Percentiles rank a stretch among this genome's conserved stretches.
These are phyloP conservation scores for Colletotrichum magnum DNA, from an alignment of 2,329 filamentous ascomycete genomes.

Conservation along the genomic window DNA sequence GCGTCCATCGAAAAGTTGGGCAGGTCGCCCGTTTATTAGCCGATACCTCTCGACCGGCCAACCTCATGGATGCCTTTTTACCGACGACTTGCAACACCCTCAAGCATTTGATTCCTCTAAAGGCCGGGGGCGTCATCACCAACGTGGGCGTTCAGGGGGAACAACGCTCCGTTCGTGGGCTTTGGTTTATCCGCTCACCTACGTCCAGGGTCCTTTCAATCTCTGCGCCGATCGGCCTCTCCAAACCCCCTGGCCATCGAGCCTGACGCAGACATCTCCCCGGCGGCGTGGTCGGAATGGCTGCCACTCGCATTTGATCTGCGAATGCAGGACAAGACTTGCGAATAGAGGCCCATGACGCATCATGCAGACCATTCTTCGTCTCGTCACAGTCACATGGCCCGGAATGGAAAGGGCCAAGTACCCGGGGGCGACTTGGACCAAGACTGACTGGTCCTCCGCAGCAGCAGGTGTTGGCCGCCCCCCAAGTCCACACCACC, in stretches of 20 bases:
- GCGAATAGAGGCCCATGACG: slow-evolving; percentile 6
- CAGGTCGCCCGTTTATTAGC: background rate
- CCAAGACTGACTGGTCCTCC: background rate
- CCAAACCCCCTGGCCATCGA: background rate
- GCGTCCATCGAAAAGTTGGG: background rate
- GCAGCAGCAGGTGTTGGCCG: background rate
- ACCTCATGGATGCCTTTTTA: slow-evolving; percentile 1
- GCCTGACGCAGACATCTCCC: background rate
- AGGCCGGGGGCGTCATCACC: slow-evolving; percentile 4
- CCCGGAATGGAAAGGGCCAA: background rate
- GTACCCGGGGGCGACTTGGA: background rate
- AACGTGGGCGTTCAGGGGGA: background rate
- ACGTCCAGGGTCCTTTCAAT: background rate
- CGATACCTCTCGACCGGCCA: background rate
- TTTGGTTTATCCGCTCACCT: slow-evolving; percentile 28
- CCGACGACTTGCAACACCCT: background rate
- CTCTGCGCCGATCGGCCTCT: background rate
- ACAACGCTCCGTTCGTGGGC: slow-evolving; percentile 20
- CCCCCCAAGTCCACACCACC: slow-evolving; percentile 15
- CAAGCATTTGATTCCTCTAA: slow-evolving; percentile 3
- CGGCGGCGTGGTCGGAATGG: background rate
- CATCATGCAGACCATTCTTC: background rate
- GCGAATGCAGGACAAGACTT: background rate
- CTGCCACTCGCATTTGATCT: background rate
- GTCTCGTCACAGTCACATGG: slow-evolving; percentile 27